These are phyloP conservation scores for Arthrobotrys iridis DNA, from an alignment of 2,329 filamentous ascomycete species.

Conservation along the genomic window DNA sequence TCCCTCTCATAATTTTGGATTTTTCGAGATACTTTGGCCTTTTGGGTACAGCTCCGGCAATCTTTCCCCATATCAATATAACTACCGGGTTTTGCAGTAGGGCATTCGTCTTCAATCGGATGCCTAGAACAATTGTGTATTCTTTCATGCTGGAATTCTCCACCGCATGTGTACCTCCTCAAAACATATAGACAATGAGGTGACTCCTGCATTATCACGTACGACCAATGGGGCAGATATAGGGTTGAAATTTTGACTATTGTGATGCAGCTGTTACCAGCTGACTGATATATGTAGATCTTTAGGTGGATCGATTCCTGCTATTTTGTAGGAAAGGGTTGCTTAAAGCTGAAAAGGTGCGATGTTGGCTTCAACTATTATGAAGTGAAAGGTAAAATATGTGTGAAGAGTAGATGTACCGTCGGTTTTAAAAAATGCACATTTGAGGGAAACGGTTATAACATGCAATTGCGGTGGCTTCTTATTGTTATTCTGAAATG, in stretches of 20 bases:
- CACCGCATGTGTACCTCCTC: slow-evolving; percentile 25
- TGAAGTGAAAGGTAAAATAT: not conserved
- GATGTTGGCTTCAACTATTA: not conserved
- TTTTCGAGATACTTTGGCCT: not conserved
- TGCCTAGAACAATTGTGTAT: slow-evolving; percentile 19
- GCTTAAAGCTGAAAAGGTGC: not conserved
- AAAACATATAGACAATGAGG: slow-evolving; percentile 13
- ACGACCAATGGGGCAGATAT: not conserved
- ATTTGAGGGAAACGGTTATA: not conserved
- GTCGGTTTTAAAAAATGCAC: no score
- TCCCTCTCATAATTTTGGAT: not conserved
- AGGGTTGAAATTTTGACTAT: not conserved
- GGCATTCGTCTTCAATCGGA: not conserved
- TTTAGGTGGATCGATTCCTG: no score
- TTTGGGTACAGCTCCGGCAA: not conserved
- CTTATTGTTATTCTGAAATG: not conserved
- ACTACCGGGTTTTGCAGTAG: not conserved
- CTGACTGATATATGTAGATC: not conserved
- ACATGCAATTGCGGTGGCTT: not conserved
- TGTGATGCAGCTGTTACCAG: slow-evolving; percentile 2
- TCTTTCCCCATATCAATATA: not conserved
- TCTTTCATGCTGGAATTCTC: not conserved
- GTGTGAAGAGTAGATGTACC: not conserved
- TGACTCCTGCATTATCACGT: not conserved
- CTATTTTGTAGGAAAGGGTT: not conserved